A percentile compares a stretch with the other conserved stretches of the same genome.
These are phyloP conservation scores for Rhizophora apiculata DNA, from an alignment of 345 rosid genomes.

Conservation along the genomic window DNA sequence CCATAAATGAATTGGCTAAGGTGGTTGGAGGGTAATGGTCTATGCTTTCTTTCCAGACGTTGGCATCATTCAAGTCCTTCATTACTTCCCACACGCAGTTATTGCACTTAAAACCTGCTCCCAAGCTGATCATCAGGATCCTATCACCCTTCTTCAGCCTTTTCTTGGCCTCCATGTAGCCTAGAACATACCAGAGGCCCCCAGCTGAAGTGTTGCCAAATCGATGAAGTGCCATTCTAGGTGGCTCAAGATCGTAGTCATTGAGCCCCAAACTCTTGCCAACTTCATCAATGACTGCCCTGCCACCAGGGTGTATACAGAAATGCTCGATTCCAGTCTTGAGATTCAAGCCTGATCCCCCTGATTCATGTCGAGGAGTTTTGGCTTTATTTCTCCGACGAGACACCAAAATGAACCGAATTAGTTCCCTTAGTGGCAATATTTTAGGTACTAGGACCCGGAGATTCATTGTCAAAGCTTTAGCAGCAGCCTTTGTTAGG, in stretches of 20 bases:
- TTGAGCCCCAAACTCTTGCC: constrained; percentile 17
- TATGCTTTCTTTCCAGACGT: constrained; percentile 19
- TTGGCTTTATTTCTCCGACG: not conserved
- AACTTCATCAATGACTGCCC: constrained; percentile 22
- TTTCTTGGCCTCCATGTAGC: constrained; percentile 30
- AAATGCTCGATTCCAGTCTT: constrained; percentile 26
- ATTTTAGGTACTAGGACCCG: constrained; percentile 48
- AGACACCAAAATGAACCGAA: constrained; percentile 6
- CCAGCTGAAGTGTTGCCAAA: constrained; percentile 33
- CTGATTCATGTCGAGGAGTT: not conserved
- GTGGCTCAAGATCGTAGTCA: constrained; percentile 28
- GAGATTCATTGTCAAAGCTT: constrained; percentile 55
- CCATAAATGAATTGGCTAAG: constrained; percentile 7
- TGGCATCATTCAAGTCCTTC: constrained; percentile 17
- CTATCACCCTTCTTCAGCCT: constrained; percentile 27
- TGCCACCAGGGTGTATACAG: constrained; percentile 31
- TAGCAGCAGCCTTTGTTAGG: constrained; percentile 53
- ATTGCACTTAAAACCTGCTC: constrained; percentile 34
- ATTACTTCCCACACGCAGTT: constrained; percentile 26
- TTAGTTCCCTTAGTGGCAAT: constrained; percentile 10
- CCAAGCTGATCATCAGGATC: constrained; percentile 27
- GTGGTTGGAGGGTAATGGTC: constrained; percentile 18
- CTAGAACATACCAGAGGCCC: constrained; percentile 28
- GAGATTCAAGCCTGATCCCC: constrained; percentile 14
- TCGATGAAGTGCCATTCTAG: constrained; percentile 30